Percentiles rank a stretch among this genome's conserved stretches.
Conservation (phyloP, 805 yeast species). For the Saccharomycopsis oosterbeekiorum region DNA sequence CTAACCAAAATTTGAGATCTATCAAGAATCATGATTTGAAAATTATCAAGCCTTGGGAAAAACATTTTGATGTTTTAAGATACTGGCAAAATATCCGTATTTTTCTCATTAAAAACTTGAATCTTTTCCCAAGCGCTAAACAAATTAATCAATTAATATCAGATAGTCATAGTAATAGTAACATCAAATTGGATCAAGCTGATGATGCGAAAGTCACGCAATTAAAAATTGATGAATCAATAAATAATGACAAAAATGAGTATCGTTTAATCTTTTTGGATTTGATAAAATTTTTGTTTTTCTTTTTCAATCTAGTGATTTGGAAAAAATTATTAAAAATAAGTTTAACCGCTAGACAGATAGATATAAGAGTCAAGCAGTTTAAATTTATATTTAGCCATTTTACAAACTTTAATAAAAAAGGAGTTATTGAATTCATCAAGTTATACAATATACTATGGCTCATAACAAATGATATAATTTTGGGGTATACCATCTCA, state of each 20-base stretch:
- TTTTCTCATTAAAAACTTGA: slow-evolving; percentile 13
- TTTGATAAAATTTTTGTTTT: not conserved
- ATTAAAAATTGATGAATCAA: not conserved
- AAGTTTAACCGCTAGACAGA: slow-evolving; percentile 65
- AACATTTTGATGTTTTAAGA: slow-evolving; percentile 9
- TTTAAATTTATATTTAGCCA: slow-evolving; percentile 73
- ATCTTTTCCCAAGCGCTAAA: slow-evolving; percentile 12
- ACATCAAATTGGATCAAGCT: not conserved
- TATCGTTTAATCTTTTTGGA: not conserved
- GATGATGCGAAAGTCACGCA: not conserved
- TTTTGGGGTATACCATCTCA: slow-evolving; percentile 59
- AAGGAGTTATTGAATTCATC: slow-evolving; percentile 49
- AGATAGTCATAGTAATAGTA: not conserved
- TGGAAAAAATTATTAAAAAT: slow-evolving; percentile 28
- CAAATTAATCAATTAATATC: slow-evolving; percentile 1
- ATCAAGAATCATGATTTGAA: slow-evolving; percentile 1
- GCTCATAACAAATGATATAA: slow-evolving; percentile 74
- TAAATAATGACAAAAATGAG: not conserved
- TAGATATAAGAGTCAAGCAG: slow-evolving; percentile 70
- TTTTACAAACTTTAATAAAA: slow-evolving; percentile 41
- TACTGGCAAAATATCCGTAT: slow-evolving; percentile 10
- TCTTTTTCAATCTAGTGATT: slow-evolving; percentile 24
- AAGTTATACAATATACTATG: slow-evolving; percentile 79
- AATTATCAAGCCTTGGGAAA: slow-evolving; percentile 16
- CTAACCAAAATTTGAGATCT: not conserved